A percentile compares a stretch with the other conserved stretches of the same genome.
These are phyloP conservation scores for Pisolithus orientalis DNA, from an alignment of 768 basidiomycete genomes.

Conservation along the genomic window DNA sequence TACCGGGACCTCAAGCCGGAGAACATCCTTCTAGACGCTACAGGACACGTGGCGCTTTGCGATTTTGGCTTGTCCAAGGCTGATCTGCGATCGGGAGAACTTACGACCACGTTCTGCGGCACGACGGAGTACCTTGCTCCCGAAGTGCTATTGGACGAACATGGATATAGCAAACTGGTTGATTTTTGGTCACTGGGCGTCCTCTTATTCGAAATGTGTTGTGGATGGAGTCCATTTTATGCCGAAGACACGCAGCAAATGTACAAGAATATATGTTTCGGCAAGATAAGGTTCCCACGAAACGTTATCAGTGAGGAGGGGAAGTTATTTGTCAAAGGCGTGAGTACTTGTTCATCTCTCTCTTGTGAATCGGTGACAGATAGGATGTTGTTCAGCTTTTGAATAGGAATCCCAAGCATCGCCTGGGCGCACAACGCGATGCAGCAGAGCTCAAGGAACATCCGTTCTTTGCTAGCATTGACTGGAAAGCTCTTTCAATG, in stretches of 20 bases:
- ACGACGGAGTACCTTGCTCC: slow-evolving; percentile 99
- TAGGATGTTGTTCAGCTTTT: slow-evolving; percentile 57
- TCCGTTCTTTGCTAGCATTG: slow-evolving; percentile 85
- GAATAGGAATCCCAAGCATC: slow-evolving; percentile 97
- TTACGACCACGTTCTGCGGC: slow-evolving; percentile 99
- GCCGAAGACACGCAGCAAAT: slow-evolving; percentile 99
- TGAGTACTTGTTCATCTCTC: slow-evolving; percentile 38
- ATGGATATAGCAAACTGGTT: slow-evolving; percentile 96
- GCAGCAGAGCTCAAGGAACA: slow-evolving; percentile 94
- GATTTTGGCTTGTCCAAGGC: slow-evolving; percentile 98
- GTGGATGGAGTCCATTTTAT: slow-evolving; percentile 99
- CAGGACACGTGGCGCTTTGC: slow-evolving; percentile 96
- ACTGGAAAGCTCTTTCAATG: slow-evolving; percentile 81
- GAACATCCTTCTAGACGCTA: slow-evolving; percentile 96
- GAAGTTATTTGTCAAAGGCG: slow-evolving; percentile 98
- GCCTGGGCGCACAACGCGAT: slow-evolving; percentile 86
- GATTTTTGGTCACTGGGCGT: slow-evolving; percentile 99
- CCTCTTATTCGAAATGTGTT: slow-evolving; percentile 98
- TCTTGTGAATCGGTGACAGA: slow-evolving; percentile 6
- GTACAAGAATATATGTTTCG: slow-evolving; percentile 99
- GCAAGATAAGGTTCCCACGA: slow-evolving; percentile 96
- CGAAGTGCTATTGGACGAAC: slow-evolving; percentile 96
- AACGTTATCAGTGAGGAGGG: slow-evolving; percentile 97
- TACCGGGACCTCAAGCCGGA: slow-evolving; percentile 96
- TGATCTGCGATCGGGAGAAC: slow-evolving; percentile 84